These are phyloP conservation scores for Phialophora tarda DNA, from an alignment of 2,329 filamentous ascomycete genomes.

Conservation along the genomic window DNA sequence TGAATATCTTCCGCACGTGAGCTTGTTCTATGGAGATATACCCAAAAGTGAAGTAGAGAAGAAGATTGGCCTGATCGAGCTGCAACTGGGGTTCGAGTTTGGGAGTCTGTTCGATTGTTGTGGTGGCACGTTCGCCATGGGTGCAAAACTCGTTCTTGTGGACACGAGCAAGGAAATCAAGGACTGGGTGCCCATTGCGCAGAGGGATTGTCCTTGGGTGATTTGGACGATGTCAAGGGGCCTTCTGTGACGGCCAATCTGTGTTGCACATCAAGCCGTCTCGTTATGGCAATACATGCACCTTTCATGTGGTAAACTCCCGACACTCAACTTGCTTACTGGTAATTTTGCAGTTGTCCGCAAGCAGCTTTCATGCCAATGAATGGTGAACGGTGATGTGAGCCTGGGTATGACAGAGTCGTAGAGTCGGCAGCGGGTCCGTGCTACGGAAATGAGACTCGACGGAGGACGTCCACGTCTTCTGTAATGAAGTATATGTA, in stretches of 20 bases:
- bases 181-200: constrained; percentile 28
- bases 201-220: constrained; percentile 26
- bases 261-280: neutral
- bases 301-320: neutral
- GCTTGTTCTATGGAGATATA: constrained; percentile 34
- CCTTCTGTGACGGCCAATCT: constrained; percentile 17
- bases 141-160: constrained; percentile 31
- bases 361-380: neutral
- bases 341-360: neutral
- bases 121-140: constrained; percentile 31
- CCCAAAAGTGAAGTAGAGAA: constrained; percentile 28
- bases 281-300: neutral
- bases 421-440: neutral
- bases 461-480: neutral
- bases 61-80: constrained; percentile 30
- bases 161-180: constrained; percentile 28
- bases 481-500: neutral
- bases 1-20: constrained; percentile 32
- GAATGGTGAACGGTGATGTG: neutral
- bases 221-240: constrained; percentile 32
- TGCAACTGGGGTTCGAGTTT: constrained; percentile 32
- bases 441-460: neutral
- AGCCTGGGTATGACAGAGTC: neutral
- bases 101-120: constrained; percentile 36
- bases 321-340: neutral